These are phyloP conservation scores for Chaetomiaceae sp. DNA, from an alignment of 2,329 filamentous ascomycete genomes.

Conservation along the genomic window DNA sequence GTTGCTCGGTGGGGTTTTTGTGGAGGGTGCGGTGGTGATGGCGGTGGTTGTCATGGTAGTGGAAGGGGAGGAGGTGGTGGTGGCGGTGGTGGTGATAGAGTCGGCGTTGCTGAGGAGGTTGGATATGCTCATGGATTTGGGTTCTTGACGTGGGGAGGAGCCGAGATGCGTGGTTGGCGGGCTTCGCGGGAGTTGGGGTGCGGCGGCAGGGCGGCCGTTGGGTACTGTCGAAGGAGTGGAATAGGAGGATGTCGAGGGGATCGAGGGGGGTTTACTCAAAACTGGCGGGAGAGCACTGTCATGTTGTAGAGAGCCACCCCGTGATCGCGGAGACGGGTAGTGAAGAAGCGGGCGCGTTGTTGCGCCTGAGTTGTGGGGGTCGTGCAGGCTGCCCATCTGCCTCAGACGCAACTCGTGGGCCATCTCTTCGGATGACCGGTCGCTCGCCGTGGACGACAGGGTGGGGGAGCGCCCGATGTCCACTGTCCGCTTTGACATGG, in stretches of 20 bases:
- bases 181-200: slow-evolving; percentile 21
- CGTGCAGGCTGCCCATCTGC: slow-evolving; percentile 21
- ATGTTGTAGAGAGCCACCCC: slow-evolving; percentile 22
- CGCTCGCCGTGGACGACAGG: slow-evolving; percentile 28
- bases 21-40: not conserved
- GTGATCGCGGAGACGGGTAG: slow-evolving; percentile 20
- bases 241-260: slow-evolving; percentile 14
- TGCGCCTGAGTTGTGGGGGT: slow-evolving; percentile 20
- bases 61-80: not conserved
- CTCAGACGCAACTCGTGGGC: slow-evolving; percentile 23
- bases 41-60: not conserved
- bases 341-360: slow-evolving; percentile 20
- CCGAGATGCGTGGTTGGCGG: slow-evolving; percentile 24
- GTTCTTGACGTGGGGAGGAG: slow-evolving; percentile 26
- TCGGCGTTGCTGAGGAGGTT: slow-evolving; percentile 24
- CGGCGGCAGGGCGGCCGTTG: slow-evolving; percentile 12
- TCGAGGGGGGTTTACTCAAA: slow-evolving; percentile 10
- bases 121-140: slow-evolving; percentile 31
- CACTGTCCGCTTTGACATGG: slow-evolving; percentile 19
- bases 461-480: slow-evolving; percentile 29
- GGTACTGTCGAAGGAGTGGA: slow-evolving; percentile 7
- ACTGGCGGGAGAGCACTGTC: slow-evolving; percentile 12
- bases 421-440: slow-evolving; percentile 27
- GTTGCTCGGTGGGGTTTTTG: slow-evolving; percentile 7
- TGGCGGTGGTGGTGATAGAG: not conserved